A percentile compares a stretch with the other conserved stretches of the same genome.
These are phyloP conservation scores for Solanum infundibuliforme DNA, from an alignment of 257 asterid genomes.

Conservation along the genomic window DNA sequence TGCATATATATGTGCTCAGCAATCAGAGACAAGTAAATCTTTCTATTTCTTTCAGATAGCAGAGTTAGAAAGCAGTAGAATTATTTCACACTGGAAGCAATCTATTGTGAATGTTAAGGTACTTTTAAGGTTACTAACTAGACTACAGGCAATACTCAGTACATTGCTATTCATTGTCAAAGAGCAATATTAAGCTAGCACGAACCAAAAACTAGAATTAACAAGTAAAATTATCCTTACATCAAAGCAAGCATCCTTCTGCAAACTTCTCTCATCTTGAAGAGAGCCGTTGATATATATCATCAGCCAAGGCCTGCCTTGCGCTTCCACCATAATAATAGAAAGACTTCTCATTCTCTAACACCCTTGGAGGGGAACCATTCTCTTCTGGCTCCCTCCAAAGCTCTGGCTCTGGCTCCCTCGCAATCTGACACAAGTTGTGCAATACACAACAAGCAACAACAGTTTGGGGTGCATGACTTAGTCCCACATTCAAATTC, in stretches of 20 bases:
- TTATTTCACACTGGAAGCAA: background rate
- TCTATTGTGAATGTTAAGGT: background rate
- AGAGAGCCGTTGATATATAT: slow-evolving; percentile 71
- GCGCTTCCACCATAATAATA: slow-evolving; percentile 67
- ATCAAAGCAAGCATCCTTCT: background rate
- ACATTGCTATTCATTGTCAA: background rate
- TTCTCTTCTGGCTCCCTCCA: slow-evolving; percentile 96
- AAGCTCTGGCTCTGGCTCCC: slow-evolving; percentile 95
- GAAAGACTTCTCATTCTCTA: slow-evolving; percentile 75
- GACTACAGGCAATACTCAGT: background rate
- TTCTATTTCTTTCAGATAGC: background rate
- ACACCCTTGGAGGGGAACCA: slow-evolving; percentile 61
- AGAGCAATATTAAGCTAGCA: background rate
- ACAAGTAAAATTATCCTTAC: slow-evolving; percentile 17
- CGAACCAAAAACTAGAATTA: slow-evolving; percentile 15
- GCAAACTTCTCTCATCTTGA: slow-evolving; percentile 42
- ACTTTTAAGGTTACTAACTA: background rate
- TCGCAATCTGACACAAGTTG: slow-evolving; percentile 87
- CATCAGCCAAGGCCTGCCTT: slow-evolving; percentile 87
- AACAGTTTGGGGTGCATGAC: slow-evolving; percentile 86
- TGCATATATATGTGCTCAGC: background rate
- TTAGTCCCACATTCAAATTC: slow-evolving; percentile 82
- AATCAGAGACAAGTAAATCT: background rate
- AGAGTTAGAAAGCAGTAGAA: background rate
- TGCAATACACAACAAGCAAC: slow-evolving; percentile 98